These are phyloP conservation scores for Vigna unguiculata DNA, from an alignment of 306 rosid species.

Conservation along the genomic window DNA sequence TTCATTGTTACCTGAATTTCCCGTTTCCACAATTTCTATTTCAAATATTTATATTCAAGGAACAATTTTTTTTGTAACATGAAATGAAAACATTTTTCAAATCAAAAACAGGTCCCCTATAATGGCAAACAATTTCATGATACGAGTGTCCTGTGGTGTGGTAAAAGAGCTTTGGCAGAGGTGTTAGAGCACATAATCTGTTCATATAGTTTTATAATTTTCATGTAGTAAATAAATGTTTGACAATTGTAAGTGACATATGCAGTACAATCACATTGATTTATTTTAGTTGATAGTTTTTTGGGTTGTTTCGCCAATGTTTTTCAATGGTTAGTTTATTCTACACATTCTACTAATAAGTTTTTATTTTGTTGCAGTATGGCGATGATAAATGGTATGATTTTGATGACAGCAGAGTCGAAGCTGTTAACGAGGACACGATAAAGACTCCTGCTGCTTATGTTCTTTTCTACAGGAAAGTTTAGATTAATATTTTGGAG, in stretches of 20 bases:
- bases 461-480: conserved; percentile 85
- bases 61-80: background rate
- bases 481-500: conserved; percentile 50
- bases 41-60: background rate
- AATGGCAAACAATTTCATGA: conserved; percentile 23
- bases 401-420: conserved; percentile 80
- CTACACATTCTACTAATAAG: background rate
- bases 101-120: background rate
- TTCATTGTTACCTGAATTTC: background rate
- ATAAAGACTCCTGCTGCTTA: conserved; percentile 80
- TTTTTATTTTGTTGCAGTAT: conserved; percentile 59
- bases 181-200: conserved; percentile 17
- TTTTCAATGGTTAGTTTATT: conserved; percentile 16
- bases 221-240: background rate
- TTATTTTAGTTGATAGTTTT: background rate
- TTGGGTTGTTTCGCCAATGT: background rate
- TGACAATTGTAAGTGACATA: background rate
- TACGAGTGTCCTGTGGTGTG: conserved; percentile 3
- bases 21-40: background rate
- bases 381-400: conserved; percentile 69
- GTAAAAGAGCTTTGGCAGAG: conserved; percentile 23
- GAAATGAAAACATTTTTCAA: background rate
- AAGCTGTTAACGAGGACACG: conserved; percentile 50
- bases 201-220: conserved; percentile 3
- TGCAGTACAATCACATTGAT: background rate